phyloP scores from a whole-genome alignment of 2,329 filamentous ascomycete species.

The Hyphodiscus sp. region DNA sequence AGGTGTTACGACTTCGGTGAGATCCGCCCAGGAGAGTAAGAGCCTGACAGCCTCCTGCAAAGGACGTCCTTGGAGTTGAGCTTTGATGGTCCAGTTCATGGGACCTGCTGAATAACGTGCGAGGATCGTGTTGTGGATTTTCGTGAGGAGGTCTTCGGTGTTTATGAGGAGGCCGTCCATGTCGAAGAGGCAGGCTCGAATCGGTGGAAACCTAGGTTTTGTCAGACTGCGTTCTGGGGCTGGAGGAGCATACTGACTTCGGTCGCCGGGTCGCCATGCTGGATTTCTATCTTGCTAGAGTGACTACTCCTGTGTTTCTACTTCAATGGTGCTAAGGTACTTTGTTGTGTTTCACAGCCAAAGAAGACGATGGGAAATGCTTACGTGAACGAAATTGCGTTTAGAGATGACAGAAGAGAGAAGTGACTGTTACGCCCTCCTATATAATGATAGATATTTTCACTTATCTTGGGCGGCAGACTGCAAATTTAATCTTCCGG shows the following conservation, averaged over 20 bases:
- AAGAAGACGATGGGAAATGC: no score
- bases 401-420: no score
- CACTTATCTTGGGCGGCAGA: neutral
- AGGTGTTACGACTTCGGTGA: constrained; percentile 55
- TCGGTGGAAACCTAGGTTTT: constrained; percentile 58
- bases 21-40: constrained; percentile 74
- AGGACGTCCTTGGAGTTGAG: constrained; percentile 51
- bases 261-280: constrained; percentile 14
- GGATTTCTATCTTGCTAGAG: neutral
- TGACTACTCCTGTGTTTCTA: no score
- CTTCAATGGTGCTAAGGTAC: no score
- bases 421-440: no score
- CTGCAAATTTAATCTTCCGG: neutral
- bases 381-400: no score
- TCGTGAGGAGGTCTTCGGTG: constrained; percentile 83
- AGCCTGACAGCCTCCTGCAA: constrained; percentile 44
- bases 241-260: constrained; percentile 12
- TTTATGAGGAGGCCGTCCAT: constrained; percentile 97
- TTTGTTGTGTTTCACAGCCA: no score
- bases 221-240: neutral
- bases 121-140: constrained; percentile 77
- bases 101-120: constrained; percentile 62
- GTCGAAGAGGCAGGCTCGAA: constrained; percentile 92
- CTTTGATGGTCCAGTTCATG: constrained; percentile 89
- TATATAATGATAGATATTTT: no score